Evolutionary conservation across 2,329 filamentous ascomycete species (phyloP).

Genomic region (Aspergillus fischeri): DNA sequence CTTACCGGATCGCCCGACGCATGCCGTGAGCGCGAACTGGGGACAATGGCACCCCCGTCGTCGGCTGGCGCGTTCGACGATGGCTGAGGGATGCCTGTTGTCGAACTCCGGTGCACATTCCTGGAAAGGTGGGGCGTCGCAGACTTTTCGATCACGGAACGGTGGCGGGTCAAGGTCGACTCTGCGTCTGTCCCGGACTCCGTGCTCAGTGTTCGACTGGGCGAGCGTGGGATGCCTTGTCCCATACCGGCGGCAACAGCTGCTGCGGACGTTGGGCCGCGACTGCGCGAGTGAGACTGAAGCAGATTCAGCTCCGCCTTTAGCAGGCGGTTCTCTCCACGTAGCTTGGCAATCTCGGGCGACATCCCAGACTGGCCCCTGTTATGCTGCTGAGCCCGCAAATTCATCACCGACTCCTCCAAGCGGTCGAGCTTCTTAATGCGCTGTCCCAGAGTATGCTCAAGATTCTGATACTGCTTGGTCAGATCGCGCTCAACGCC

Average conservation of each 20-base stretch:
- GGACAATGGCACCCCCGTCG: slow-evolving; percentile 22
- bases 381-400: slow-evolving; percentile 33
- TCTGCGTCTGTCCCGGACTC: slow-evolving; percentile 25
- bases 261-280: slow-evolving; percentile 43
- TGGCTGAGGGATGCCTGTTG: slow-evolving; percentile 32
- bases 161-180: slow-evolving; percentile 51
- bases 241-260: slow-evolving; percentile 32
- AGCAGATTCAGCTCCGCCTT: slow-evolving; percentile 65
- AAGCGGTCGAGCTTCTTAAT: slow-evolving; percentile 83
- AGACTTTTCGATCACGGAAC: slow-evolving; percentile 48
- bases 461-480: slow-evolving; percentile 83
- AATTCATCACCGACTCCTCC: slow-evolving; percentile 71
- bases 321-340: slow-evolving; percentile 57
- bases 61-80: slow-evolving; percentile 29
- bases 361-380: slow-evolving; percentile 30
- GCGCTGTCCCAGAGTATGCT: slow-evolving; percentile 72
- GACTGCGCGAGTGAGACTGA: slow-evolving; percentile 58
- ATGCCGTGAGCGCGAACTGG: slow-evolving; percentile 20
- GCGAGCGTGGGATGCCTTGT: slow-evolving; percentile 33
- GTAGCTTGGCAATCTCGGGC: slow-evolving; percentile 56
- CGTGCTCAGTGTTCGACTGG: slow-evolving; percentile 14
- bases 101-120: slow-evolving; percentile 27
- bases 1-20: slow-evolving; percentile 45
- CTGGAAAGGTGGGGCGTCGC: slow-evolving; percentile 23
- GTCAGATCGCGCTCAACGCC: slow-evolving; percentile 84